Base-by-base conservation (phyloP, 2,329 filamentous ascomycete species). In the Hymenoscyphus fraxineus region DNA sequence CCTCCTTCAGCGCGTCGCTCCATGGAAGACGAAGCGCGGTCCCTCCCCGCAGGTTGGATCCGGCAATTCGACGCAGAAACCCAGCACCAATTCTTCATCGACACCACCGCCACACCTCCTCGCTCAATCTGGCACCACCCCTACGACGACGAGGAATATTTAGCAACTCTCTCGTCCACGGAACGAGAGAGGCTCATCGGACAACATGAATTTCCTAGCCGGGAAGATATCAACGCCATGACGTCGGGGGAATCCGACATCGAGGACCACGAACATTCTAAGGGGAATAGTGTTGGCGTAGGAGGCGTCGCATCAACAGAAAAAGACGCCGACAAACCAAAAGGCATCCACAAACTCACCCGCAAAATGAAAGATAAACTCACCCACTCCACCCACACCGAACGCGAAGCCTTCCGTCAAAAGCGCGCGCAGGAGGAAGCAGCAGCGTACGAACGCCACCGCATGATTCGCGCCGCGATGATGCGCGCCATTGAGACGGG, bases 61-160 rank as follows among this genome's bases (percentile, higher is more conserved):
- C 77, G 85, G 2, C 79, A 81, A 65, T 87, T 81, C 73, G 85
- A 88, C 71, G 72, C 79, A 0, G 70, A 81, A 60, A 78, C 78
- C 13, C 72, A 80, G 19, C 85, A 88, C 70, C 85, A 87, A 70
- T 88, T 86, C 80, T 88, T 85, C 74, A 85, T 88, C 70, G 82
- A 88, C 74, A 87, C 83, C 1, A 80, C 70, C 38, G 74, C 77
- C 35, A 75, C 80, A 13, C 85, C 85, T 0, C 84, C 84, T 0
- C 80, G 83, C 58, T 82, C 81, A 64, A 86, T 85, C 68, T 88
- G 85, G 85, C 79, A 81, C 56, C 85, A 88, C 71, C 85, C 85
- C 0, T 83, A 86, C 73, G 85, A 88, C 70, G 85, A 87, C 70
- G 79, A 82, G 1, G 69, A 80, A 60, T 87, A 82, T 71, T 76